Base-by-base conservation (phyloP, 495 filamentous ascomycete genomes). In the Lophiotrema nucula region DNA sequence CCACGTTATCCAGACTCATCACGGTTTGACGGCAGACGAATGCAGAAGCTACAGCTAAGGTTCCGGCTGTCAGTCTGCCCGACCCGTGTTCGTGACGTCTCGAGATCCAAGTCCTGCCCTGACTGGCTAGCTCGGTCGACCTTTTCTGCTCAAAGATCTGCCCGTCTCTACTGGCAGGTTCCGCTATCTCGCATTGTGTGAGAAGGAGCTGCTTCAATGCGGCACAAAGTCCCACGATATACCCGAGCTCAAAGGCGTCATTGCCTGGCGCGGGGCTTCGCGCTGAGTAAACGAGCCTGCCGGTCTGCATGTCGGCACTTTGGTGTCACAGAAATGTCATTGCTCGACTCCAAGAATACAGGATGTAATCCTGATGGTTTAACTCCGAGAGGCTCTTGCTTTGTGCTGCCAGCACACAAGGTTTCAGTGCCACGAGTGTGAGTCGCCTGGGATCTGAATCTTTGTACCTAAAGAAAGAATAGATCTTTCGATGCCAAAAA, bases 71-170 rank as follows among this genome's bases (percentile, higher is more conserved):
- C 15, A 42, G 23, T 33, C 23, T 47, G 18, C 33, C 55, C 8
- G 45, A 24, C 2, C 23, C 43, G n/a, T n/a, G 19, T 48, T 27
- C 24, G 35, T 51, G 55, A 50, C 46, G 47, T 58, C 31, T 49
- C 11, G 46, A 41, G 27, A 21, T 37, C 31, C 8, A 35, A 35
- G 31, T 35, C 31, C 8, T 35, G 31, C 15, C 8, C 31, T 35
- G 31, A 35, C n/a, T n/a, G 31, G 31, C 31, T 35, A 8, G 8
- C 31, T 15, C 31, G 15, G 8, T 35, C 31, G 48, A 15, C 15
- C 1, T 15, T 44, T 24, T 13, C 2, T 35, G 18, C 47, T 18
- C 25, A 50, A 31, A 19, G 28, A n/a, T n/a, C n/a, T n/a, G n/a
- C n/a, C n/a, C n/a, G n/a, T n/a, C n/a, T n/a, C n/a, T n/a, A n/a